Evolutionary conservation across 108 stramenopile species (phyloP).

Genomic region (Thalassiosira profunda): DNA sequence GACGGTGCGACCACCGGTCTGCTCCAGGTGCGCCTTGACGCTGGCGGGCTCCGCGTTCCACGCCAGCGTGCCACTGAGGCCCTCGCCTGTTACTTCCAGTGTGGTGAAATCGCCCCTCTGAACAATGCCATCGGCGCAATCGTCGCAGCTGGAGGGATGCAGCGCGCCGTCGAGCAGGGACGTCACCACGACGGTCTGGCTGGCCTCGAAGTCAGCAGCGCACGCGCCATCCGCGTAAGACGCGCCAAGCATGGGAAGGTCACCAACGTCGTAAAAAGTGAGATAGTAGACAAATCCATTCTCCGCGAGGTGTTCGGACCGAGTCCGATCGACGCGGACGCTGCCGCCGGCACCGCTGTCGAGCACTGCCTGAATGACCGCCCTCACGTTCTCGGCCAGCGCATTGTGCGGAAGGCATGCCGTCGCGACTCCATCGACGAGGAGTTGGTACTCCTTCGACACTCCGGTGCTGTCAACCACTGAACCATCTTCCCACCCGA

Average conservation of each 20-base stretch:
- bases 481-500: constrained; percentile 58
- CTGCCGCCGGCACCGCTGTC: constrained; percentile 35
- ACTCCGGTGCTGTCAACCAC: constrained; percentile 9
- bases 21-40: constrained; percentile 49
- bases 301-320: constrained; percentile 44
- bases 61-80: constrained; percentile 19
- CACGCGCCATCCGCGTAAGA: constrained; percentile 35
- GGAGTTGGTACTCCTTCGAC: constrained; percentile 31
- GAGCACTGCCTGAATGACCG: constrained; percentile 28
- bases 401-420: constrained; percentile 58
- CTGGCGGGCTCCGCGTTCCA: constrained; percentile 64
- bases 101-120: constrained; percentile 53
- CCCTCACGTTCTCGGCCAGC: constrained; percentile 21
- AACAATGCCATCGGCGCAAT: constrained; percentile 73
- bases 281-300: constrained; percentile 61
- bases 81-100: constrained; percentile 55
- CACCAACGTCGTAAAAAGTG: constrained; percentile 51
- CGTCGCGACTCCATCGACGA: constrained; percentile 31
- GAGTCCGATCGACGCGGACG: constrained; percentile 40
- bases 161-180: constrained; percentile 46
- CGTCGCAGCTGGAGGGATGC: constrained; percentile 49
- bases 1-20: constrained; percentile 44
- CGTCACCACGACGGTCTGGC: constrained; percentile 41
- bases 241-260: constrained; percentile 17
- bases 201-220: constrained; percentile 31